phyloP scores from a whole-genome alignment of 306 rosid genomes.

The Alnus rubra region DNA sequence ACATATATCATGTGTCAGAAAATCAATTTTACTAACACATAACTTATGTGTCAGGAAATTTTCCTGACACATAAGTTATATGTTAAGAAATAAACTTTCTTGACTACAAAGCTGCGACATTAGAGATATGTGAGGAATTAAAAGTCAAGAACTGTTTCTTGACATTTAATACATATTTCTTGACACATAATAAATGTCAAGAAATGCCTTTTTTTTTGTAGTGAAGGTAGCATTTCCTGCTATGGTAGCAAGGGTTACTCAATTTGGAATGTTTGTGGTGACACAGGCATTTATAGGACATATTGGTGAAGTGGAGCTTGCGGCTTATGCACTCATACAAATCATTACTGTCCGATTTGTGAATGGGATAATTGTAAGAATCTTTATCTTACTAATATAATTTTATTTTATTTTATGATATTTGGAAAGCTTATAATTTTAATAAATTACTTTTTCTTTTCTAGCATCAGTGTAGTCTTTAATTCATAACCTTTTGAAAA shows the following conservation, averaged over 20 bases:
- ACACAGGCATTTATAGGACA: slow-evolving; percentile 62
- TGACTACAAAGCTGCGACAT: too few relatives aligned
- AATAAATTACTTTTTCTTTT: neutral
- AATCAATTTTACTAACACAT: too few relatives aligned
- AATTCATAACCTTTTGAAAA: neutral
- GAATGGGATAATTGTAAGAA: slow-evolving; percentile 50
- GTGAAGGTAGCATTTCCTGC: slow-evolving; percentile 58
- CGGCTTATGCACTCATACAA: slow-evolving; percentile 55
- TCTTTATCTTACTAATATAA: too few relatives aligned
- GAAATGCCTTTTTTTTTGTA: too few relatives aligned
- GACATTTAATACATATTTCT: too few relatives aligned
- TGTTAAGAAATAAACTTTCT: too few relatives aligned
- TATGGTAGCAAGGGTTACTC: slow-evolving; percentile 45
- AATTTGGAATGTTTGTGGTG: slow-evolving; percentile 51
- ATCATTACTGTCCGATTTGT: slow-evolving; percentile 51
- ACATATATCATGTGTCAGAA: too few relatives aligned
- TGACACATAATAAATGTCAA: too few relatives aligned
- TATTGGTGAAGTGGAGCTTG: slow-evolving; percentile 45
- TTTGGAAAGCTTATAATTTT: neutral
- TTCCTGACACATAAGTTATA: too few relatives aligned
- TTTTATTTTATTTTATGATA: neutral
- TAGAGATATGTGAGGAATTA: too few relatives aligned
- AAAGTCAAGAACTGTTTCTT: too few relatives aligned
- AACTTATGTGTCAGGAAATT: too few relatives aligned
- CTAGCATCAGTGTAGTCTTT: neutral